Percentiles rank a stretch among this genome's conserved stretches.
phyloP scores from a whole-genome alignment of 768 basidiomycete genomes.

The Leucosporidium scottii region DNA sequence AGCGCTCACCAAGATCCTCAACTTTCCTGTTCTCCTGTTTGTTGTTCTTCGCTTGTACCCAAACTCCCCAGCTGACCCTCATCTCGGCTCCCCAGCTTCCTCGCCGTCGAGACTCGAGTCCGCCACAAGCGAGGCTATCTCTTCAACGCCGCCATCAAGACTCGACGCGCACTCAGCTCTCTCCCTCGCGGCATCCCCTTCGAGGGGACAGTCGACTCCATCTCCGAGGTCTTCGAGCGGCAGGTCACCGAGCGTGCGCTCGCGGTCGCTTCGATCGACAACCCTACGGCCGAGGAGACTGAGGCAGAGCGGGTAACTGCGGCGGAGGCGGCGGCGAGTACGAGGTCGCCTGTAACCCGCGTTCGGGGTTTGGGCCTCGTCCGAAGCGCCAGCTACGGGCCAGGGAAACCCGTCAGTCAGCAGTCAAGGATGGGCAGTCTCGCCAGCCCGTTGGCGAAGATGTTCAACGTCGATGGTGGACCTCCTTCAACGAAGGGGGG shows the following conservation, averaged over 20 bases:
- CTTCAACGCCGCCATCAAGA: not conserved
- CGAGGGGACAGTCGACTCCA: conserved; percentile 4
- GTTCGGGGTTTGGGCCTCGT: not conserved
- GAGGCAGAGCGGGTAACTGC: not conserved
- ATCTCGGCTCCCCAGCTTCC: conserved; percentile 10
- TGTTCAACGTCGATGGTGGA: not conserved
- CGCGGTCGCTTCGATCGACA: not conserved
- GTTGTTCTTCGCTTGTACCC: not conserved
- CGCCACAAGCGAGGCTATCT: not conserved
- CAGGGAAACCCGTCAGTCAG: not conserved
- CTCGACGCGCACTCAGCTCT: not conserved
- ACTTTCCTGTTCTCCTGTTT: conserved; percentile 18
- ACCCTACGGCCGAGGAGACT: too few relatives aligned
- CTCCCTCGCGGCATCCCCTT: not conserved
- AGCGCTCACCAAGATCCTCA: conserved; percentile 14
- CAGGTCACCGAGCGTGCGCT: not conserved
- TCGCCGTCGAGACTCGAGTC: conserved; percentile 15
- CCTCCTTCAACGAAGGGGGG: not conserved
- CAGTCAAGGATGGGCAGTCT: not conserved
- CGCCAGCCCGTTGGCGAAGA: conserved; percentile 7
- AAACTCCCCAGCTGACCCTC: conserved; percentile 20
- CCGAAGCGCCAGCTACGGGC: not conserved
- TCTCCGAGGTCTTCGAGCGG: conserved; percentile 11
- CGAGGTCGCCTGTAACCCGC: not conserved
- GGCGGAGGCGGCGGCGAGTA: not conserved